Base-by-base conservation (phyloP, 768 basidiomycete genomes). In the Podaxis sp. region DNA sequence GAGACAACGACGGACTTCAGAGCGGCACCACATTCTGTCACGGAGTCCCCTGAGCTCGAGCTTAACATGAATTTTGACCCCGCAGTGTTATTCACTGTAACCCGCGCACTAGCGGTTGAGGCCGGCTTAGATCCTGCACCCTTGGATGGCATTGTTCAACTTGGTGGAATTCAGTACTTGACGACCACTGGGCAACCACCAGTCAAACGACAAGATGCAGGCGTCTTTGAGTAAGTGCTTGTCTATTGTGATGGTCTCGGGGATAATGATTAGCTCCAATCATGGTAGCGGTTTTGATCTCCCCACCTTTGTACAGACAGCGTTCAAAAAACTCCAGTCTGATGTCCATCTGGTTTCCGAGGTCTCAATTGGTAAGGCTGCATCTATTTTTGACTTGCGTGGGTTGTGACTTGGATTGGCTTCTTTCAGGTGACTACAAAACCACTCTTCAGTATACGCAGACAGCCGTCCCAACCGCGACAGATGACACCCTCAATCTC, bases 1-100 rank as follows among this genome's bases (percentile, higher is more conserved):
- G 74, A 81, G 53, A 79, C 82, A 8, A 66, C 73, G 5, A 83
- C 75, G 5, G 76, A 80, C 64, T 89, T 91, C 68, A 71, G 70
- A 12, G 76, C 82, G 0, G 67, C 77, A 5, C 85, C 87, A 9
- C 84, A 85, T 63, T 73, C 78, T 4, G 82, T 79, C 2, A 86
- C 82, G 2, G 73, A 76, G 36, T 89, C 87, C 2, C 89, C 90
- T 7, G 69, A 69, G 5, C 74, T 91, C 62, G 74, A 85, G 62
- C 73, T 90, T 58, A 74, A 84, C 66, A 82, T 91, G 82, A 89
- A 90, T 69, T 80, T 86, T 65, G 85, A 90, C 65, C 88, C 88
- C 19, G 71, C 83, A 8, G 74, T 81, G n/a, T 75, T 92, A 40
- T 91, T 92, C 71, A 87, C 88, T 0, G 75, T 91, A 24, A 87